These are phyloP conservation scores for Hypoxylon sp. DNA, from an alignment of 2,329 filamentous ascomycete species.

Conservation along the genomic window DNA sequence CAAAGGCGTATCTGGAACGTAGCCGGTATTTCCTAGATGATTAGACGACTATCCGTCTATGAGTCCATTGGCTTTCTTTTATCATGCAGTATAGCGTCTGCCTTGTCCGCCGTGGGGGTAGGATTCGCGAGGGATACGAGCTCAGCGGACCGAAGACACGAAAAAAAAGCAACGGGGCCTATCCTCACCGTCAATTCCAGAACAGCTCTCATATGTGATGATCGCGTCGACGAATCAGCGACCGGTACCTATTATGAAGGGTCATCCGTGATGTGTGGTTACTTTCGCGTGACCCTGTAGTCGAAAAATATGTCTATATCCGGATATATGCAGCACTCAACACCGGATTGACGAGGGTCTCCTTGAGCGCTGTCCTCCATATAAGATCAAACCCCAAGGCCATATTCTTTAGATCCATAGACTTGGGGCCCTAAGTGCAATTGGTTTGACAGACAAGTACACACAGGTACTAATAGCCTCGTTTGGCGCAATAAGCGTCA, in stretches of 20 bases:
- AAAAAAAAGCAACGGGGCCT: neutral
- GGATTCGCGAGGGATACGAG: constrained; percentile 9
- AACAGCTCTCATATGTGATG: constrained; percentile 1
- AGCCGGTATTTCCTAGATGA: neutral
- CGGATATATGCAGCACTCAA: neutral
- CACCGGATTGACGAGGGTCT: neutral
- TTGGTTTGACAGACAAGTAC: neutral
- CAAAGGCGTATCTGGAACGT: neutral
- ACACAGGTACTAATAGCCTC: neutral
- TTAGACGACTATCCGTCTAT: neutral
- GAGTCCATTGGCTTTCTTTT: neutral
- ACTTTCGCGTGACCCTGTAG: constrained; percentile 4
- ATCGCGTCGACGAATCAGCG: constrained; percentile 7
- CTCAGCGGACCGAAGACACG: neutral
- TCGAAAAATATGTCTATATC: constrained; percentile 6
- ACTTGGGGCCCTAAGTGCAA: neutral
- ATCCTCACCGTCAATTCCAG: constrained; percentile 16
- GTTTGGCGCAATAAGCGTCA: neutral
- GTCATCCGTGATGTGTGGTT: neutral
- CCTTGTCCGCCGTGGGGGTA: neutral
- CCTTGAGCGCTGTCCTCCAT: neutral
- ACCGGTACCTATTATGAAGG: neutral
- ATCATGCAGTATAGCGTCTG: neutral
- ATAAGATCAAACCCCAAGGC: neutral
- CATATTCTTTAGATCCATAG: neutral